phyloP scores from a whole-genome alignment of 345 rosid genomes.

The Eucalyptus sp. region DNA sequence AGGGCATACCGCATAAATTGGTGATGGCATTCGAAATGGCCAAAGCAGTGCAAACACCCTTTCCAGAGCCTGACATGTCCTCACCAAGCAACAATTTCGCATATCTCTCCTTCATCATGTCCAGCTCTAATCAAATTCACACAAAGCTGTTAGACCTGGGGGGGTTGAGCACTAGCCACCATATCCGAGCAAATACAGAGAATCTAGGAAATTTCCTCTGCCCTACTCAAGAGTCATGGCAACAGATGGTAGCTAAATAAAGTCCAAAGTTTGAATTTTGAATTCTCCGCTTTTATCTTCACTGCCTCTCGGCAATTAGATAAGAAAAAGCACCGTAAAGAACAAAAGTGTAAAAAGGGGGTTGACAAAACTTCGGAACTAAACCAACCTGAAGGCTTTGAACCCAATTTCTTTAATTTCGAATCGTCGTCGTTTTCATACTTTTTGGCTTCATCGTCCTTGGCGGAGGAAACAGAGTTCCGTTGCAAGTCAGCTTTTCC shows the following conservation, averaged over 20 bases:
- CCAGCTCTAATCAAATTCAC: slow-evolving; percentile 30
- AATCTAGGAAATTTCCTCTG: background rate
- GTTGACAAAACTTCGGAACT: background rate
- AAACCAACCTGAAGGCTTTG: slow-evolving; percentile 46
- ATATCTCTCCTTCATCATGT: slow-evolving; percentile 96
- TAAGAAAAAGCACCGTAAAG: background rate
- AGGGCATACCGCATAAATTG: slow-evolving; percentile 67
- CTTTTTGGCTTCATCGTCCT: slow-evolving; percentile 17
- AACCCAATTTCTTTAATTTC: slow-evolving; percentile 12
- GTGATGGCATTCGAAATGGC: slow-evolving; percentile 94
- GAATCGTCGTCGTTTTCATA: slow-evolving; percentile 14
- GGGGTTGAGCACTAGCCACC: background rate
- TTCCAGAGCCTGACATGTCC: slow-evolving; percentile 97
- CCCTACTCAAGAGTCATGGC: background rate
- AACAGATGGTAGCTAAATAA: background rate
- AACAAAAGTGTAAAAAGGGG: background rate
- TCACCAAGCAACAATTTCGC: slow-evolving; percentile 92
- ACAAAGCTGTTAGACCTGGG: background rate
- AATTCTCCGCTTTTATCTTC: background rate
- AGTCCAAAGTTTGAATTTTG: background rate
- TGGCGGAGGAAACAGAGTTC: slow-evolving; percentile 19
- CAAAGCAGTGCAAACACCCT: slow-evolving; percentile 83
- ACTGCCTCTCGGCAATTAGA: slow-evolving; percentile 9
- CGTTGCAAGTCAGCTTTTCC: slow-evolving; percentile 52
- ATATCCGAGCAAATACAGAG: background rate